Evolutionary conservation across 805 yeast species (phyloP).

Genomic region (Candida ulmi): DNA sequence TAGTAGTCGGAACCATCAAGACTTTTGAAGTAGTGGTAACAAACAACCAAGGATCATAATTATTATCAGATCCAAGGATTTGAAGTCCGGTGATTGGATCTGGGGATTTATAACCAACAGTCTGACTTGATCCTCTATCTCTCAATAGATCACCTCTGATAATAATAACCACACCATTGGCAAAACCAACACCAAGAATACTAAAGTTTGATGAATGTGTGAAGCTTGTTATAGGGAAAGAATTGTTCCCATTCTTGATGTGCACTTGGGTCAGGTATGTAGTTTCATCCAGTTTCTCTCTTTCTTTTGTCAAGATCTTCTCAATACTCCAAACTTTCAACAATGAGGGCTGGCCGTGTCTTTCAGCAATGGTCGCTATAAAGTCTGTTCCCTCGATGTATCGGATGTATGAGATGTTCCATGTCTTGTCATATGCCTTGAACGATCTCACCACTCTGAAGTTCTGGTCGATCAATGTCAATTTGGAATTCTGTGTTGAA

Average conservation of each 20-base stretch:
- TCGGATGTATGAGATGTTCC: slow-evolving; percentile 54
- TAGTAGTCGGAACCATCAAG: slow-evolving; percentile 68
- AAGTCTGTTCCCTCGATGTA: slow-evolving; percentile 43
- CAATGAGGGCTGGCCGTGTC: slow-evolving; percentile 61
- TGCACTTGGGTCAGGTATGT: slow-evolving; percentile 55
- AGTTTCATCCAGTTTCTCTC: slow-evolving; percentile 27
- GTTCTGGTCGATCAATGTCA: slow-evolving; percentile 52
- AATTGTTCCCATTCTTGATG: slow-evolving; percentile 67
- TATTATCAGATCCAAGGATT: slow-evolving; percentile 34
- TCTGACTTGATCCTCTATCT: slow-evolving; percentile 87
- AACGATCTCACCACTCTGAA: slow-evolving; percentile 46
- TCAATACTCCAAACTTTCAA: slow-evolving; percentile 71
- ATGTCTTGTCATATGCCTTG: slow-evolving; percentile 59
- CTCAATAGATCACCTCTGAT: slow-evolving; percentile 83
- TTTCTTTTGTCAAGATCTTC: slow-evolving; percentile 31
- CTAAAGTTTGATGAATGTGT: slow-evolving; percentile 49
- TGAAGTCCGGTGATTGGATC: slow-evolving; percentile 81
- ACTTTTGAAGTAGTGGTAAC: slow-evolving; percentile 73
- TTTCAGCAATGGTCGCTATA: slow-evolving; percentile 69
- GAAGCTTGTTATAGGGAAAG: slow-evolving; percentile 72
- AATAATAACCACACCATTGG: slow-evolving; percentile 76
- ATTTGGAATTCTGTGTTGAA: slow-evolving; percentile 45
- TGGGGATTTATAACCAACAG: slow-evolving; percentile 60
- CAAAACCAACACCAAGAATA: slow-evolving; percentile 69
- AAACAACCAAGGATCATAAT: slow-evolving; percentile 48